phyloP scores from a whole-genome alignment of 78 protist genomes.

The Diacronema lutheri region DNA sequence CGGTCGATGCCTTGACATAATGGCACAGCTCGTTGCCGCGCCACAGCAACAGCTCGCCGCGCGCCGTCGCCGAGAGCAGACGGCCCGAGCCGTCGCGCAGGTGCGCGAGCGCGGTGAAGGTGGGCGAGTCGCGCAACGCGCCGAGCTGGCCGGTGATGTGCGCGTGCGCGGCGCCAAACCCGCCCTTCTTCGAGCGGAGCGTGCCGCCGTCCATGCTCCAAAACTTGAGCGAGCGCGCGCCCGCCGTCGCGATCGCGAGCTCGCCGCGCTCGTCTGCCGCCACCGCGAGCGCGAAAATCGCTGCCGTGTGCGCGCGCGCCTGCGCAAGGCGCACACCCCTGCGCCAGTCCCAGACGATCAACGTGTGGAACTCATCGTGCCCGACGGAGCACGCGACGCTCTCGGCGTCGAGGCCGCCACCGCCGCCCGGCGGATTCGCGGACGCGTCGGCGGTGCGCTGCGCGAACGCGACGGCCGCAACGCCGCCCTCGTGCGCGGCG shows the following conservation, averaged over 20 bases:
- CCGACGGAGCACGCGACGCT: constrained; percentile 9
- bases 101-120: too few relatives aligned
- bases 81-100: not conserved
- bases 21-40: not conserved
- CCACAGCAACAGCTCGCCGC: not conserved
- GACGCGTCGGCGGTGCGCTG: too few relatives aligned
- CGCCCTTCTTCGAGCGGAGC: not conserved
- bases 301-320: not conserved
- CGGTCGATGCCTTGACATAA: not conserved
- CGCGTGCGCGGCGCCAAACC: not conserved
- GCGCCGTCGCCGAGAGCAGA: not conserved
- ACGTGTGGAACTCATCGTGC: not conserved
- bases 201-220: not conserved
- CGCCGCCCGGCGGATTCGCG: too few relatives aligned
- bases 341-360: constrained; percentile 27
- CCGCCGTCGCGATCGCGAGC: not conserved
- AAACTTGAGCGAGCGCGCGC: not conserved
- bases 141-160: not conserved
- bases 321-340: not conserved
- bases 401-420: not conserved
- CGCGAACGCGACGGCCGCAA: constrained; percentile 8
- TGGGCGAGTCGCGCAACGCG: not conserved
- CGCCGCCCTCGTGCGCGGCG: constrained; percentile 26
- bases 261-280: not conserved
- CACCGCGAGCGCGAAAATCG: not conserved